Base-by-base conservation (phyloP, 2,329 filamentous ascomycete species). In the Aspergillus sp. region DNA sequence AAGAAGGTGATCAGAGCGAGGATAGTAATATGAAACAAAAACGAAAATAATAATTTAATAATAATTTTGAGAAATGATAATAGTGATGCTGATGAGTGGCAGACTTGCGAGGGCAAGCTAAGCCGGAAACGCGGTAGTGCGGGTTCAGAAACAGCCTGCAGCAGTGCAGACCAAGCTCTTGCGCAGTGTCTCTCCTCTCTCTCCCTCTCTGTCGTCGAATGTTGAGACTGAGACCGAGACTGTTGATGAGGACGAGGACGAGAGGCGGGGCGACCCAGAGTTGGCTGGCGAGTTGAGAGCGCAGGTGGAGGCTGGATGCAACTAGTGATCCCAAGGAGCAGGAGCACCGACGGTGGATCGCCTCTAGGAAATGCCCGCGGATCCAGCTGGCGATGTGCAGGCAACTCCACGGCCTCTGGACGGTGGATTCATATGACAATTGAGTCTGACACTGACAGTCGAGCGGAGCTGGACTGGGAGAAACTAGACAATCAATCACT, bases 301-400 rank as follows among this genome's bases (percentile, higher is more conserved):
- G 61, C 48, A 53, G 60, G 57, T 58, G 61, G 62, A 60, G 54
- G 54, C 57, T 57, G 61, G 61, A 57, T 57, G 55, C 63, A 57
- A 63, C 63, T 64, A 65, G 62, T 62, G 62, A 64, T 63, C 61
- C 63, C 63, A 62, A 65, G 61, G 60, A 65, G 62, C 52, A 62
- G 63, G 58, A 58, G 47, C 53, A 58, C 54, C 48, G 58, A 54
- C 56, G 41, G 62, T 64, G 63, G 62, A 65, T 61, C 63, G 55
- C 53, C 55, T 55, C 57, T 54, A 58, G 58, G 61, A 62, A 52
- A 55, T 60, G 57, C 56, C 60, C 57, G 59, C 57, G 62, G 58
- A 62, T 58, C 54, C 57, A 57, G 54, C 53, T 60, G 57, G 24
- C 32, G 42, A 52, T 52, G 11, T 30, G 49, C 34, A 36, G 34